Evolutionary conservation across 148 eudicot species (phyloP), one percentile per base, ranked within the genome.

Genomic region (Rheum nobile): DNA sequence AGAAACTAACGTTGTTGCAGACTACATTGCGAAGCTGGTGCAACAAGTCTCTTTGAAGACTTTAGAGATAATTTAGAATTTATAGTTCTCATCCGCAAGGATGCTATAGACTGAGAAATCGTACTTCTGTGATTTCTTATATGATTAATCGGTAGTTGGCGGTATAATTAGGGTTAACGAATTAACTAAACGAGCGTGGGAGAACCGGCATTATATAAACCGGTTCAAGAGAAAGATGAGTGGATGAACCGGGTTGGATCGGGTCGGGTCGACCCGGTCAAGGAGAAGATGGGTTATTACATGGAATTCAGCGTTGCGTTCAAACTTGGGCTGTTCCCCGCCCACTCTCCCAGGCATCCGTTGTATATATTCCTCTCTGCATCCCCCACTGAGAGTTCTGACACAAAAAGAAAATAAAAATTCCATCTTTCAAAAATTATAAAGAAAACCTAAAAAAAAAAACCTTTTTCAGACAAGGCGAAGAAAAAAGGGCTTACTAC

Each of bases 261-360:
- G 61, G 61, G 13, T 54, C 61, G 67, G 34, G 34, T 12, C 16
- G 34, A 59, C 17, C 67, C 67, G 67, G 67, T 59, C 67, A 59
- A 59, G 34, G 6, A 1, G 8, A 2, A n/a, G 8, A 48, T 0
- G 8, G 24, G 67, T 12, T 59, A 19, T 21, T 6, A 24, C 67
- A 28, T 59, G 67, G 67, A 59, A 26, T 59, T 59, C 67, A 59
- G 67, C 67, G 67, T 59, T 26, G 31, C 67, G 67, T 59, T 59
- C 67, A 59, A 59, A 59, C 67, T 26, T 26, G 34, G 34, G 32
- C 1, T 59, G 67, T 26, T 59, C 67, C 67, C 67, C 67, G 67
- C 67, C 32, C 67, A 28, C 32, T 59, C 16, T 28, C 34, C 67
- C 67, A 59, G 67, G 67, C 67, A 59, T 59, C 67, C 67, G 67